phyloP scores from a whole-genome alignment of 2,329 filamentous ascomycete genomes.

The Helicocarpus griseus region DNA sequence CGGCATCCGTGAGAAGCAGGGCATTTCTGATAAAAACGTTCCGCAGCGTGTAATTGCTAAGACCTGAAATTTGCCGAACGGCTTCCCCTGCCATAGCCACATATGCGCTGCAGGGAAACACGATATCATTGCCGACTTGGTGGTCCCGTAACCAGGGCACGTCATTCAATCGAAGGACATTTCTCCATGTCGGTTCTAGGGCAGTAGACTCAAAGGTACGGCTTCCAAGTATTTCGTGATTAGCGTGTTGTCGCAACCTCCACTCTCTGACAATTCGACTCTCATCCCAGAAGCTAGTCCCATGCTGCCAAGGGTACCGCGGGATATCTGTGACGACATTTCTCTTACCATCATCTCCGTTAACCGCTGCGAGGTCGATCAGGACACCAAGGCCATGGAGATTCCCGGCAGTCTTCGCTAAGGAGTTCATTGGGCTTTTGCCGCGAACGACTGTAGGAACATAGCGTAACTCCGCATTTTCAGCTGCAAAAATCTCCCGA shows the following conservation, averaged over 20 bases:
- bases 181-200: conserved; percentile 5
- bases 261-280: background rate
- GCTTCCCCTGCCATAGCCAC: no score
- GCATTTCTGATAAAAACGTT: no score
- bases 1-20: no score
- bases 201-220: conserved; percentile 4
- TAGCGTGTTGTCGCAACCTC: background rate
- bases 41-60: no score
- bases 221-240: background rate
- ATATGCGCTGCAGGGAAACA: no score
- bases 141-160: conserved; percentile 6
- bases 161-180: conserved; percentile 3
- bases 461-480: no score
- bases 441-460: conserved; percentile 4
- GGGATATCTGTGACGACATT: conserved; percentile 11
- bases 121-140: background rate
- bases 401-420: no score
- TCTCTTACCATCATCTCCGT: no score
- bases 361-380: conserved; percentile 4
- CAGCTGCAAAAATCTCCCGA: no score
- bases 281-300: background rate
- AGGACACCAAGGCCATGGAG: no score
- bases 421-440: conserved; percentile 7
- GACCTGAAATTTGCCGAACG: no score
- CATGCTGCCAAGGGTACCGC: conserved; percentile 12